phyloP scores from a whole-genome alignment of 768 basidiomycete genomes.

The Boletus rex-veris region DNA sequence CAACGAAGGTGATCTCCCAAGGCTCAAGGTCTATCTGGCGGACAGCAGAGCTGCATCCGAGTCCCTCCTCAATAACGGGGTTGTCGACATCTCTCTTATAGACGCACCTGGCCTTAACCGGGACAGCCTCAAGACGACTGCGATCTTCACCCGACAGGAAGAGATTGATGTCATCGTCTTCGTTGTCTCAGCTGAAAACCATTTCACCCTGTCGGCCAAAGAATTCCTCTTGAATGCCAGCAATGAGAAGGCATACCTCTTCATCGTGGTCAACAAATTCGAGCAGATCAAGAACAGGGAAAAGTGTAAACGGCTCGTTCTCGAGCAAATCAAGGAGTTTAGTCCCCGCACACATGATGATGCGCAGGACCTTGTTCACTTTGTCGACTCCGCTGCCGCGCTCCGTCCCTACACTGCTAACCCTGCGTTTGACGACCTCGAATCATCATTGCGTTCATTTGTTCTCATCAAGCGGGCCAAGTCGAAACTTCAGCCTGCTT shows the following conservation, averaged over 20 bases:
- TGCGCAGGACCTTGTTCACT: constrained; percentile 92
- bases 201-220: constrained; percentile 93
- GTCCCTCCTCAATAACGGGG: constrained; percentile 90
- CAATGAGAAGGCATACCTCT: constrained; percentile 96
- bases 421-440: constrained; percentile 81
- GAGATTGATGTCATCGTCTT: constrained; percentile 99
- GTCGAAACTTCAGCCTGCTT: constrained; percentile 91
- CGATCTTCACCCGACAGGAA: constrained; percentile 91
- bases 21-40: constrained; percentile 86
- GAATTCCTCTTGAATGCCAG: constrained; percentile 92
- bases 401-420: constrained; percentile 63
- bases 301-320: constrained; percentile 80
- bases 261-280: constrained; percentile 98
- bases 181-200: constrained; percentile 96
- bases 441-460: constrained; percentile 87
- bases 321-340: constrained; percentile 91
- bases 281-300: constrained; percentile 95
- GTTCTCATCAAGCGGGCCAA: constrained; percentile 94
- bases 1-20: constrained; percentile 51
- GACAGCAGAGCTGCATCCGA: constrained; percentile 75
- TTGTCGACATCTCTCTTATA: constrained; percentile 97
- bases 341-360: constrained; percentile 92
- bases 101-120: constrained; percentile 98
- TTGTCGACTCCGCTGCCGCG: constrained; percentile 87
- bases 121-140: constrained; percentile 92